Evolutionary conservation across 169 alveolate species (phyloP), one percentile per base, ranked within the genome.

Genomic region (Plasmodium sp.): DNA sequence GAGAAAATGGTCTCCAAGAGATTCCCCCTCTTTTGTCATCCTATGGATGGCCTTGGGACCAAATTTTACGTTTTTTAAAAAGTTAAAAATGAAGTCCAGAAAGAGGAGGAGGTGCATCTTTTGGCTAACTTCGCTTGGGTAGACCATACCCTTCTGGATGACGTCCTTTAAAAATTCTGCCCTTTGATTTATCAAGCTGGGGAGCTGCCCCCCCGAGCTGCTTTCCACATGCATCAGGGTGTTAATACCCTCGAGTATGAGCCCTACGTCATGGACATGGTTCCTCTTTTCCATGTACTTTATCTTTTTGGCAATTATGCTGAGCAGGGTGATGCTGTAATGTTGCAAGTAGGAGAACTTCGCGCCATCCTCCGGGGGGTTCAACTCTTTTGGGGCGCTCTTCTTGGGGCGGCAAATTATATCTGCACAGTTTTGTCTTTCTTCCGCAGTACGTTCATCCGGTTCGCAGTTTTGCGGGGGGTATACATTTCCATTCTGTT

Each of bases 251-350:
- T 82, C 85, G 14, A 92, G 77, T 34, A 92, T 51, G 33, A 31
- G 27, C 22, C 36, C n/a, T 72, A 45, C 48, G 18, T 82, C 95
- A 48, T 36, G 39, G 16, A 92, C 45, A 56, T 34, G 48, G 34
- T 41, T 81, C 56, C 85, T 81, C 56, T 92, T 45, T 14, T 43
- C 73, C 34, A 77, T 43, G 41, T 92, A 92, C 58, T 92, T 92
- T 3, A 92, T 92, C 45, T 92, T 92, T 82, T 92, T 81, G 12
- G 58, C 85, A 48, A 92, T 71, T 45, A 75, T 72, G 41, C 84
- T 54, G 74, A 92, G 18, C 31, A 92, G 27, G 72, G 75, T 34
- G 27, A 83, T 92, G 43, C 54, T n/a, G 33, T 71, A 81, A 22
- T 92, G 67, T 45, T 58, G 39, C 39, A 81, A 54, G 54, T 67